Base-by-base conservation (phyloP, 495 filamentous ascomycete genomes). In the Xanthoparmelia taractica region DNA sequence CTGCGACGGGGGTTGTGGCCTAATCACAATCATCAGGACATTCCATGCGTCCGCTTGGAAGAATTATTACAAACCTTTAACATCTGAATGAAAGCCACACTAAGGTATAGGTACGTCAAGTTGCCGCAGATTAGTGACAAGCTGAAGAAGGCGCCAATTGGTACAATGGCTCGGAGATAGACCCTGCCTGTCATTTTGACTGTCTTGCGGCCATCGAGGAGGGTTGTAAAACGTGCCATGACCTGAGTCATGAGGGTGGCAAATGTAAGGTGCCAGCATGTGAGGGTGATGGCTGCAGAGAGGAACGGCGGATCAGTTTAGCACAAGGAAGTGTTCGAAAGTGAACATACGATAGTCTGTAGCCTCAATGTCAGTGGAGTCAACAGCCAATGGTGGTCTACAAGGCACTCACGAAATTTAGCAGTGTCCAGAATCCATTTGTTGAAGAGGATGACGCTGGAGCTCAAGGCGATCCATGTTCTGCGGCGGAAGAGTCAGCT, bases 371-470 rank as follows among this genome's bases (percentile, higher is more conserved):
- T 69, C 59, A 66, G 59, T 68, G 63, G 31, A 41, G 25, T 54
- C 23, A 25, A 17, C 23, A 37, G 1, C 3, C n/a, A 38, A 5
- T 45, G 13, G 13, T 20, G 12, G 37, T 13, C 8, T 17, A n/a
- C 17, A 5, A 37, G 40, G 54, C 59, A 76, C 90, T 86, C 82
- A 94, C 90, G 79, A 80, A 97, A 98, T 58, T 87, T 78, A 67
- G 85, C 82, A 34, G 84, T 89, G 70, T 89, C 85, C 60, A 97
- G 83, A 67, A 98, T 92, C 84, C 89, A 93, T 84, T 98, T 98
- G 87, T 98, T 97, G 87, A 96, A 98, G 50, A 97, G 78, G 69
- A 98, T 98, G 66, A 96, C 91, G 66, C 85, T 88, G 38, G 93
- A 96, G 73, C 91, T 96, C 69, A 96, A 77, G 61, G 84, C 74